Base-by-base conservation (phyloP, 2,329 filamentous ascomycete genomes). In the Sporothrix globosa region DNA sequence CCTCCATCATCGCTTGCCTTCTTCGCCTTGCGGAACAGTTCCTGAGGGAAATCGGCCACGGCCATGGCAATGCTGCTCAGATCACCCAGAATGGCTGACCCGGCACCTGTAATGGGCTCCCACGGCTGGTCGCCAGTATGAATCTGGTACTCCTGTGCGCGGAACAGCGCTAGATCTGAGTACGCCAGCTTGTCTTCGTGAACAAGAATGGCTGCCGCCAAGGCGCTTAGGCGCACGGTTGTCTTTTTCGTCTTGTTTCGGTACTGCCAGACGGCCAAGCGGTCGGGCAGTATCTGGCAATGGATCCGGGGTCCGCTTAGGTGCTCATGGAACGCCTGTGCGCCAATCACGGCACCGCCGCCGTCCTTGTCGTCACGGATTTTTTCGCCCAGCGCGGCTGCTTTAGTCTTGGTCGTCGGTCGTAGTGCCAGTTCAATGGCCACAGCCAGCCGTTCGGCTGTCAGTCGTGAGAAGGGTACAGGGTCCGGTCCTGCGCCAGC, bases 61-160 rank as follows among this genome's bases (percentile, higher is more conserved):
- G 92, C 92, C 86, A 96, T 91, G 76, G 92, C 87, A 70, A 97
- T 90, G 52, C 87, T 91, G 34, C 91, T 89, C 61, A 96, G 83
- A n/a, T 94, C 95, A 6, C 91, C 91, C n/a, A 97, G 82, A 0
- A 97, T 80, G 0, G 93, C 92, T 58, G 88, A 87, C 0, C 92
- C 89, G 19, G 89, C 91, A 24, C 92, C 92, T 17, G 91, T 89
- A 30, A 96, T 87, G 0, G 93, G 92, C 74, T 96, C 93, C 76
- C 87, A 89, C 0, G 92, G 93, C 58, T 93, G 91, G 44, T 91
- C 88, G 71, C 93, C 91, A 0, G 91, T 92, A 73, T 91, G 46
- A n/a, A 72, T 19, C 10, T 24, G 88, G 78, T 95, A 93, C 77
- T 96, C 92, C 24, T 79, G 80, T 0, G 81, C 74, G 2, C 82